Conservation (phyloP, 2,329 filamentous ascomycete genomes). For the Mycosphaerella sp. region DNA sequence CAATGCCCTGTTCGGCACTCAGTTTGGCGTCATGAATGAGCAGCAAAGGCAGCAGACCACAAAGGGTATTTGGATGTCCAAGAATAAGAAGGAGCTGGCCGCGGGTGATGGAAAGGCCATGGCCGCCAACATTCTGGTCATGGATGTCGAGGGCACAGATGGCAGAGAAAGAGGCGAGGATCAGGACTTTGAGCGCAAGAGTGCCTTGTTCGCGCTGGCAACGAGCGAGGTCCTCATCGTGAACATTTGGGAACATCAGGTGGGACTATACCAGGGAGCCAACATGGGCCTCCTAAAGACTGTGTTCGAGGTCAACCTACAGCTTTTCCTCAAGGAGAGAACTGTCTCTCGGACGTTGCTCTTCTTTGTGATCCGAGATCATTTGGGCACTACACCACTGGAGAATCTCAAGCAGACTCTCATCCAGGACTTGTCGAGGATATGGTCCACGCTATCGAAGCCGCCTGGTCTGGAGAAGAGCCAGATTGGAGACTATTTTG, state of each 20-base stretch:
- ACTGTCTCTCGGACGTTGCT: slow-evolving; percentile 83
- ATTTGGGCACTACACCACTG: slow-evolving; percentile 85
- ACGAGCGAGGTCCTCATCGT: slow-evolving; percentile 97
- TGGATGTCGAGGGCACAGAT: slow-evolving; percentile 98
- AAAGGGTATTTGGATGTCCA: slow-evolving; percentile 99
- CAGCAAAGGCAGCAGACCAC: slow-evolving; percentile 90
- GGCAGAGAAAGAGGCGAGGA: slow-evolving; percentile 94
- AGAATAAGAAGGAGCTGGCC: slow-evolving; percentile 65
- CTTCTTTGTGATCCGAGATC: slow-evolving; percentile 98
- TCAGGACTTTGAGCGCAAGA: slow-evolving; percentile 98
- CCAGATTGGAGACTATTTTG: slow-evolving; percentile 93
- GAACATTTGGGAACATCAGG: slow-evolving; percentile 99
- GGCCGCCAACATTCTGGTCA: slow-evolving; percentile 97
- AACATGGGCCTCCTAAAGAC: slow-evolving; percentile 99
- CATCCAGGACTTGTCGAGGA: slow-evolving; percentile 80
- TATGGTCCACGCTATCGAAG: slow-evolving; percentile 91
- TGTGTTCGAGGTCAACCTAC: slow-evolving; percentile 96
- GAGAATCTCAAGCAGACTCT: slow-evolving; percentile 85
- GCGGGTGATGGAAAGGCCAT: slow-evolving; percentile 50
- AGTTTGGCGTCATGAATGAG: slow-evolving; percentile 98
- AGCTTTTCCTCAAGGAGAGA: slow-evolving; percentile 95
- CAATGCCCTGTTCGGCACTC: slow-evolving; percentile 90
- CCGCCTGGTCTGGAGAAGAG: slow-evolving; percentile 81
- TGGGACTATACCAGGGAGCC: slow-evolving; percentile 93
- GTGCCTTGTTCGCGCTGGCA: slow-evolving; percentile 89